Evolutionary conservation across 768 basidiomycete genomes (phyloP).

Genomic region (Amanita polypyramis): DNA sequence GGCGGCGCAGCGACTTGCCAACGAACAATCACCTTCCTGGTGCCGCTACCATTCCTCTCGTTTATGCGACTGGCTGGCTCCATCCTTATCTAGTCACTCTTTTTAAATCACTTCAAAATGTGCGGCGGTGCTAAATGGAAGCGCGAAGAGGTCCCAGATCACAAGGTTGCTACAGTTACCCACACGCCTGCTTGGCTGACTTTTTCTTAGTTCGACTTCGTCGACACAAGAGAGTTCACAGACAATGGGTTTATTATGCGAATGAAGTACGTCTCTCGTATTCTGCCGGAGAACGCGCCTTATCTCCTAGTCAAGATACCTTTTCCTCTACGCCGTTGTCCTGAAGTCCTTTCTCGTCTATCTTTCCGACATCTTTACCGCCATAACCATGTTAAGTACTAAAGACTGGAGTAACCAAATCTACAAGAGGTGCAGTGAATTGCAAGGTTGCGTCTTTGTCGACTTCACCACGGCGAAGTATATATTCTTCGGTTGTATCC

Average conservation of each 20-base stretch:
- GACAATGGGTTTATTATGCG: slow-evolving; percentile 83
- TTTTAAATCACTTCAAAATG: slow-evolving; percentile 25
- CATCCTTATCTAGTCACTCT: slow-evolving; percentile 14
- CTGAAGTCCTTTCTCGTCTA: slow-evolving; percentile 97
- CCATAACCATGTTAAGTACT: slow-evolving; percentile 91
- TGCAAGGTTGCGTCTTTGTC: slow-evolving; percentile 70
- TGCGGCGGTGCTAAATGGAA: slow-evolving; percentile 85
- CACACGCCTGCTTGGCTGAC: slow-evolving; percentile 14
- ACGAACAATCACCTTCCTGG: slow-evolving; percentile 10
- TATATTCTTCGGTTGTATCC: slow-evolving; percentile 97
- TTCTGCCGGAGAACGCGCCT: not conserved
- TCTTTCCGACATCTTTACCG: slow-evolving; percentile 95
- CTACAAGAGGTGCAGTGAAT: slow-evolving; percentile 56
- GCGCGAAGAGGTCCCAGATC: slow-evolving; percentile 93
- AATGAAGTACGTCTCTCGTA: slow-evolving; percentile 50
- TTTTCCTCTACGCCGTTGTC: slow-evolving; percentile 87
- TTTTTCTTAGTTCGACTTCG: slow-evolving; percentile 81
- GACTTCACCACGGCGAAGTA: slow-evolving; percentile 87
- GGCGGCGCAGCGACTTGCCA: not conserved
- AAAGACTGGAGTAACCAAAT: slow-evolving; percentile 88
- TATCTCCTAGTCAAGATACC: slow-evolving; percentile 46
- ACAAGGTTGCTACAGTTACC: slow-evolving; percentile 56
- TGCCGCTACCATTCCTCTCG: slow-evolving; percentile 6
- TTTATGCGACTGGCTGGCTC: slow-evolving; percentile 48
- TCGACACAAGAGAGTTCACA: slow-evolving; percentile 88